These are phyloP conservation scores for Aspergillus fischeri DNA, from an alignment of 2,329 filamentous ascomycete genomes.

Conservation along the genomic window DNA sequence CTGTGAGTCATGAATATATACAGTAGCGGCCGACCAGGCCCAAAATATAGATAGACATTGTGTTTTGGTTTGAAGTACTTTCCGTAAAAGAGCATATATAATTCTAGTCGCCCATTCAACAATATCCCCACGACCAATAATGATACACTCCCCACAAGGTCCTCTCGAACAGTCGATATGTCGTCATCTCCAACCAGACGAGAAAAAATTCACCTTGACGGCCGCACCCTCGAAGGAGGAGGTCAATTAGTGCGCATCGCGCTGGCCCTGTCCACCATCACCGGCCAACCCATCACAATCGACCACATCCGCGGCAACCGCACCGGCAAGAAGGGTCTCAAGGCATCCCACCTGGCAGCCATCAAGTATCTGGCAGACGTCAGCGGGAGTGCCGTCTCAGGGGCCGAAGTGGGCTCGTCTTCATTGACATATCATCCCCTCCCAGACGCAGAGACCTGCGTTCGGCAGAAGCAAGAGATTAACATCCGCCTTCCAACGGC, in stretches of 20 bases:
- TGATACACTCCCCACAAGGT: not conserved
- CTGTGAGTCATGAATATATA: not conserved
- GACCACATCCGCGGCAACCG: conserved; percentile 51
- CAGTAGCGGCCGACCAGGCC: too few species aligned
- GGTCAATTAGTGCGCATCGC: conserved; percentile 59
- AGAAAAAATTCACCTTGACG: conserved; percentile 44
- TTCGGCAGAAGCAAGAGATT: conserved; percentile 29
- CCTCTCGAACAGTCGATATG: conserved; percentile 1
- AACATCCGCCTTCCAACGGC: conserved; percentile 45
- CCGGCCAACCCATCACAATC: conserved; percentile 47
- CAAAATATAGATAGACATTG: not conserved
- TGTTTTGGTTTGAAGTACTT: too few species aligned
- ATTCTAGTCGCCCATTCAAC: too few species aligned
- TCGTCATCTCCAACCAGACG: not conserved
- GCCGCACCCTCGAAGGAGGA: conserved; percentile 58
- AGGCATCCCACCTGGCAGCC: conserved; percentile 54
- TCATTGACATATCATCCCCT: conserved; percentile 32
- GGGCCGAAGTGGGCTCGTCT: conserved; percentile 33
- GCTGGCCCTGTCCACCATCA: conserved; percentile 52
- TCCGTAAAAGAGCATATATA: not conserved
- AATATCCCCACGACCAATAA: too few species aligned
- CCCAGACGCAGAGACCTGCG: conserved; percentile 7
- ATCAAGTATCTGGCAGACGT: conserved; percentile 51
- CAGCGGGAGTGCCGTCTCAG: conserved; percentile 41
- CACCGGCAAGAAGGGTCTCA: conserved; percentile 50